A percentile compares a stretch with the other conserved stretches of the same genome.
These are phyloP conservation scores for Phytophthora rubi DNA, from an alignment of 352 stramenopile species.

Conservation along the genomic window DNA sequence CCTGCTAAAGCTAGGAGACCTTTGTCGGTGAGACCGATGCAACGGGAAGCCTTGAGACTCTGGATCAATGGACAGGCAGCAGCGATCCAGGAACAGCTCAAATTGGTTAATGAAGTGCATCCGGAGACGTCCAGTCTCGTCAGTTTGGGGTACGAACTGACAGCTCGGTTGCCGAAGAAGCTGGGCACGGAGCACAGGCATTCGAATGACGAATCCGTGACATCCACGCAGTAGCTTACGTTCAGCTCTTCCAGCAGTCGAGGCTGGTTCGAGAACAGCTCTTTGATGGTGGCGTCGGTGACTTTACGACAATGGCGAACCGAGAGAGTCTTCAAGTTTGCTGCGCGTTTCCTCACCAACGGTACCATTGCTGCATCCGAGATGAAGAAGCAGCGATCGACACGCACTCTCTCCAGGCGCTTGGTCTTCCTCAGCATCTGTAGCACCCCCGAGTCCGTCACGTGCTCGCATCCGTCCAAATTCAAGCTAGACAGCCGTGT, in stretches of 20 bases:
- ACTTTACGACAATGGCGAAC: constrained; percentile 48
- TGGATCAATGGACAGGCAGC: constrained; percentile 63
- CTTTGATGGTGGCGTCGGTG: constrained; percentile 48
- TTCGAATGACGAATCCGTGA: constrained; percentile 68
- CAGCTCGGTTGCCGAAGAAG: constrained; percentile 55
- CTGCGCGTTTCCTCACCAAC: constrained; percentile 45
- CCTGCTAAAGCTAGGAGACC: constrained; percentile 55
- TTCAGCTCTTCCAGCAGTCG: constrained; percentile 64
- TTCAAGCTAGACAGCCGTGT: constrained; percentile 48
- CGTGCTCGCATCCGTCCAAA: constrained; percentile 48
- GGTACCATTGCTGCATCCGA: constrained; percentile 48
- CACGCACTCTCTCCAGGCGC: constrained; percentile 43
- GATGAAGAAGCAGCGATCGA: constrained; percentile 55
- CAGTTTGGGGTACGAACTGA: constrained; percentile 52
- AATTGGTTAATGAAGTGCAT: constrained; percentile 53
- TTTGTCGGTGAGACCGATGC: constrained; percentile 63
- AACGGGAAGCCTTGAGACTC: constrained; percentile 51
- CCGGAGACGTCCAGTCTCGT: constrained; percentile 63
- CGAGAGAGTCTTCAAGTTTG: constrained; percentile 48
- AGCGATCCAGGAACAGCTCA: constrained; percentile 69
- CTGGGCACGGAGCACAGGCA: constrained; percentile 60
- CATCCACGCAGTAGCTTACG: constrained; percentile 48
- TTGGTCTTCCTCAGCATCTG: constrained; percentile 50
- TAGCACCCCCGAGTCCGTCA: constrained; percentile 62
- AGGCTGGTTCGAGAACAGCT: constrained; percentile 55